Evolutionary conservation across 176 grass and related monocot species (phyloP), one percentile per base, ranked within the genome.

Genomic region (Musa acuminata): DNA sequence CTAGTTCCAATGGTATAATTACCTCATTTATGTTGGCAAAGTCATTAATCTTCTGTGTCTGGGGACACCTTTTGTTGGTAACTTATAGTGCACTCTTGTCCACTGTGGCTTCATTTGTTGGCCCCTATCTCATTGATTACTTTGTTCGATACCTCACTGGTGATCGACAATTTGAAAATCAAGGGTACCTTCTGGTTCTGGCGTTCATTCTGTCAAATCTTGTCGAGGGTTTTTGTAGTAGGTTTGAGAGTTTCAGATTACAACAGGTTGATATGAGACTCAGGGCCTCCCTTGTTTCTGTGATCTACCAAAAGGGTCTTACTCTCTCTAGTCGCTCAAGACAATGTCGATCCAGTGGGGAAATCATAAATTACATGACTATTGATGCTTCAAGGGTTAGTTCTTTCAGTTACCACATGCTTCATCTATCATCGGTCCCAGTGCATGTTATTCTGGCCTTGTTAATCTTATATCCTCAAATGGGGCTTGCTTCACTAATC

Each of bases 251-350:
- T 64, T 76, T 76, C 48, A 76, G 59, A 51, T 64, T 64, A 51
- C 9, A 14, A 10, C 74, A 52, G 59, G 58, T 13, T 5, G 43
- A 43, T 8, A 76, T 64, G 59, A 62, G 59, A 26, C 0, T 76
- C 20, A 17, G 7, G 57, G 59, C 43, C 1, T 64, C 43, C 11
- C 74, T 76, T 51, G 74, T 65, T 62, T 1, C 59, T 51, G 13
- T 65, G 20, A 65, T 76, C 35, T 76, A 64, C 48, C 59, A 76
- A 24, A 76, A 76, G 24, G 74, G 74, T 64, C 57, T 76, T 16
- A 76, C 35, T 62, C 74, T 76, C 11, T 76, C 74, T 16, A 17
- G 59, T 49, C 3, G 1, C 2, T 65, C 59, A 3, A 65, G 74
- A 25, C 72, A 74, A 3, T 25, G 25, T 3, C 23, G 9, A 1